These are phyloP conservation scores for Debaryomyces subglobosus DNA, from an alignment of 1,139 yeast species.

Conservation along the genomic window DNA sequence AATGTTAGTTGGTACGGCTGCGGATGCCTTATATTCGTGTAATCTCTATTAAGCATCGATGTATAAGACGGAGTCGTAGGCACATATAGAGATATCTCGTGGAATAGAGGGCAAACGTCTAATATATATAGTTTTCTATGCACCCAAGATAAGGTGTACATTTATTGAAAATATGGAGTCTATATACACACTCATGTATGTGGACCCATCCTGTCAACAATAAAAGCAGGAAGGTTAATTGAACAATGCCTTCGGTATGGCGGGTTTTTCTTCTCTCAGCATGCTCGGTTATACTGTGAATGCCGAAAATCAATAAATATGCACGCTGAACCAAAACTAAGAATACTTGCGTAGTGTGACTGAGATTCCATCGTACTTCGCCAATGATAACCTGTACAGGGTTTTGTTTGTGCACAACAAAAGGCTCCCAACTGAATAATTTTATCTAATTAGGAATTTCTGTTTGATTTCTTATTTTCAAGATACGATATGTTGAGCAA, in stretches of 20 bases:
- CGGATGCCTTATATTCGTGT: slow-evolving; percentile 10
- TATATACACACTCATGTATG: slow-evolving; percentile 1
- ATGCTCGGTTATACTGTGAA: neutral
- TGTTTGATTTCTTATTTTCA: neutral
- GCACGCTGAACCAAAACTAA: neutral
- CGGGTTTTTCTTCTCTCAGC: slow-evolving; percentile 1
- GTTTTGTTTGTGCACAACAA: neutral
- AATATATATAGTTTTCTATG: slow-evolving; percentile 2
- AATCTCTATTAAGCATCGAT: slow-evolving; percentile 8
- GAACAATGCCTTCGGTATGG: slow-evolving; percentile 2
- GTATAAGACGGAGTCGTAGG: neutral
- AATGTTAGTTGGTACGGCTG: slow-evolving; percentile 20
- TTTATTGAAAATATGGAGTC: neutral
- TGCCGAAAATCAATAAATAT: neutral
- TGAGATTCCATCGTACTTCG: neutral
- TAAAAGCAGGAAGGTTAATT: neutral
- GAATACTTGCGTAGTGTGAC: neutral
- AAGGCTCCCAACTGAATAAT: neutral
- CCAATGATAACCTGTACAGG: neutral
- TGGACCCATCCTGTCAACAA: slow-evolving; percentile 1
- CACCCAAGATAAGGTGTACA: slow-evolving; percentile 2
- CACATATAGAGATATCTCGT: neutral
- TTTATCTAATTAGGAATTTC: neutral
- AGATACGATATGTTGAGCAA: neutral
- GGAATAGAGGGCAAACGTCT: neutral